Base-by-base conservation (phyloP, 2,329 filamentous ascomycete species). In the Cadophora gregata region DNA sequence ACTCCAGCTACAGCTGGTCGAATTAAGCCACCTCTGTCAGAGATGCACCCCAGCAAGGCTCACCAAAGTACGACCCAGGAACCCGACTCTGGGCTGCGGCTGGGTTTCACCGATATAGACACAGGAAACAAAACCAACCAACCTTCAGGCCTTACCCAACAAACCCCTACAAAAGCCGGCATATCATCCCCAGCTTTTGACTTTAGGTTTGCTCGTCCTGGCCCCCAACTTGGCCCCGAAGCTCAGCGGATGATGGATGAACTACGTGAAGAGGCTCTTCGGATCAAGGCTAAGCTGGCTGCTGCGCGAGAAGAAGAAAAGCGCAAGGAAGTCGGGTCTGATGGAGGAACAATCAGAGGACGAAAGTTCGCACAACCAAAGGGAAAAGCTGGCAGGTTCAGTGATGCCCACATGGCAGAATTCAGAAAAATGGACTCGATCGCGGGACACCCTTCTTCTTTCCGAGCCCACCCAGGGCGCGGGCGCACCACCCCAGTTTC, bases 401-500 rank as follows among this genome's bases (percentile, higher is more conserved):
- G 93, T 77, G 90, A 93, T 69, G 89, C 87, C 45, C 95, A 98
- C 77, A 91, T 92, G 86, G 88, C 90, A 59, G 87, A 95, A 75
- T 97, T 98, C 81, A 93, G 93, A 80, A 98, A 97, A 83, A 97
- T 98, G 95, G 93, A 97, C 77, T 97, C 94, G 1, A 97, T 98
- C 75, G 92, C 88, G 51, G 90, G 90, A 69, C 94, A 97, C 77
- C 85, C 93, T 9, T 97, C 94, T 12, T 87, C 90, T 19, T 96
- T 90, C 81, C 85, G 92, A 69, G 85, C 85, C 25, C 83, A 86
- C 67, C 79, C 83, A 4, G 83, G 79, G 42, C 83, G 84, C 9
- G 83, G 79, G 42, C 83, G 84, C 9, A 79, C 82, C 70, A 84
- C 85, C n/a, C 85, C 87, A 10, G 77, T 80, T 36, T 75, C 78